These are phyloP conservation scores for Populus hybrid DNA, from an alignment of 441 rosid species.

Conservation along the genomic window DNA sequence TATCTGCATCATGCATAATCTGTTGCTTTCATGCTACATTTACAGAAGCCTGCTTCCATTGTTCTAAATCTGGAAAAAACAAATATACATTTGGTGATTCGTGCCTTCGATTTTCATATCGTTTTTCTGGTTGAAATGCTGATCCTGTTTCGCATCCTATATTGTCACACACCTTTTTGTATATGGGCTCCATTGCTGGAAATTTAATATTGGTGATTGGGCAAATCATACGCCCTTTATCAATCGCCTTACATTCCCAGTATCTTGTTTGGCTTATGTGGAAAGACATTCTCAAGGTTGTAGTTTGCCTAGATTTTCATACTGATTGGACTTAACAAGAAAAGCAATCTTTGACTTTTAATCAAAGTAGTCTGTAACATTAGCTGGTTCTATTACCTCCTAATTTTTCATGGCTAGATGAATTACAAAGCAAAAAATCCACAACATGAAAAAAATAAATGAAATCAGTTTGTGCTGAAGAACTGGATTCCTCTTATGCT, in stretches of 20 bases:
- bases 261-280: no score
- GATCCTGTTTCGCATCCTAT: neutral
- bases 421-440: neutral
- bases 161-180: neutral
- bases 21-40: neutral
- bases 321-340: no score
- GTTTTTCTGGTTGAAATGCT: neutral
- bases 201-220: neutral
- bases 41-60: neutral
- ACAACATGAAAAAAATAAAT: neutral
- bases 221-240: neutral
- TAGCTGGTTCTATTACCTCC: neutral
- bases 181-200: neutral
- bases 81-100: neutral
- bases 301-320: no score
- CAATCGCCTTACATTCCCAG: no score
- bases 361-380: neutral
- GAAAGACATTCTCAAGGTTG: no score
- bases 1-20: conserved; percentile 15
- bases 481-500: conserved; percentile 4
- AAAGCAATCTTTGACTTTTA: neutral
- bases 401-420: neutral
- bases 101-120: neutral
- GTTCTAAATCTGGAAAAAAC: neutral
- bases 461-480: neutral